Evolutionary conservation across 2,329 filamentous ascomycete genomes (phyloP).

Genomic region (Exophiala sideris): DNA sequence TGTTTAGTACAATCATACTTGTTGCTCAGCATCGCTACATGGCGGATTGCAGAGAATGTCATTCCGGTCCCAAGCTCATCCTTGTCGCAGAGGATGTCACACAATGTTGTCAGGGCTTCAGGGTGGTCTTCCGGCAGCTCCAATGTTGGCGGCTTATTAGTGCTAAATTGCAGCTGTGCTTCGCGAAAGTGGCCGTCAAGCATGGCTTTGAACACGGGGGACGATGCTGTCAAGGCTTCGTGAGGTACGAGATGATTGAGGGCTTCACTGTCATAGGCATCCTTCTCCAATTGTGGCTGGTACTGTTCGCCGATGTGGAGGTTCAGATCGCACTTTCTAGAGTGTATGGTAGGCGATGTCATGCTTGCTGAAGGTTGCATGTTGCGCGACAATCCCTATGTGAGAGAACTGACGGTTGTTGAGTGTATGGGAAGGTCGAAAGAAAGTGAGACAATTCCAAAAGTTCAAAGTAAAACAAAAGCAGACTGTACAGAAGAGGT

Average conservation of each 20-base stretch:
- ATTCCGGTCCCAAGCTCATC: neutral
- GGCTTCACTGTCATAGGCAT: neutral
- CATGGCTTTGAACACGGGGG: slow-evolving; percentile 10
- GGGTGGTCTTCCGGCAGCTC: slow-evolving; percentile 7
- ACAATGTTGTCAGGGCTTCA: neutral
- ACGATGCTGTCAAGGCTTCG: slow-evolving; percentile 2
- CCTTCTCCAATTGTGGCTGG: neutral
- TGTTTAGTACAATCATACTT: neutral
- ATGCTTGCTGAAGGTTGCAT: too few species aligned
- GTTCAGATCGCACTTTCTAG: too few species aligned
- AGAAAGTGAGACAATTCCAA: too few species aligned
- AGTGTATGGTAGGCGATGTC: too few species aligned
- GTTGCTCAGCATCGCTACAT: neutral
- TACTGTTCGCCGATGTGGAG: neutral
- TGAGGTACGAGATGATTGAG: neutral
- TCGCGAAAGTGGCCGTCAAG: slow-evolving; percentile 2
- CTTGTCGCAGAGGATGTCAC: neutral
- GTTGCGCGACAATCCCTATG: too few species aligned
- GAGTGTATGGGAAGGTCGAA: too few species aligned
- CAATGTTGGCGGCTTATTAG: neutral
- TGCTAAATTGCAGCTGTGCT: neutral
- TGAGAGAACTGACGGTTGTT: too few species aligned
- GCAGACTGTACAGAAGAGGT: too few species aligned
- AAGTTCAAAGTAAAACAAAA: too few species aligned
- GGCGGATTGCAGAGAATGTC: neutral